Base-by-base conservation (phyloP, 192 early-diverging fungal species). In the Umbelopsis sp. region DNA sequence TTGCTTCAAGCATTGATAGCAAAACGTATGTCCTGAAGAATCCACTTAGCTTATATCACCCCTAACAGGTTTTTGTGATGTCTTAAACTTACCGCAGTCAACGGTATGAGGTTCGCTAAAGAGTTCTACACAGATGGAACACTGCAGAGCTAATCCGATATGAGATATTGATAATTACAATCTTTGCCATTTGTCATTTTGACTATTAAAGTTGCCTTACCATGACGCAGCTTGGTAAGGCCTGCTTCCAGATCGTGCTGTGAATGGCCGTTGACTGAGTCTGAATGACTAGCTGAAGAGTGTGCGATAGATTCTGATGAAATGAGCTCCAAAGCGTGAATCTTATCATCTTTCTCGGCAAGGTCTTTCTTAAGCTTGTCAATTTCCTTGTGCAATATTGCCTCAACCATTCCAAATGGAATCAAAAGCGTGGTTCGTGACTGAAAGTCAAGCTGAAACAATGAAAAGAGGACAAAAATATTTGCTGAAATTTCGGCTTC, bases 41-140 rank as follows among this genome's bases (percentile, higher is more conserved):
- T 33, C n/a, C 5, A 30, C 1, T 64, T 44, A 52, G 22, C 22
- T 23, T 25, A 25, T 52, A 13, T 52, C 27, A n/a, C 12, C 21
- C 3, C 10, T 23, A 8, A 5, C 15, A 33, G 18, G 0, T 33
- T 35, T 35, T 1, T 13, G 7, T 12, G 0, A 7, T 12, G 0
- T 25, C 3, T 6, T 6, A 0, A 4, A 52, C 61, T 6, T 67
- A 67, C 66, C 66, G 47, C 66, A 67, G 47, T 67, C 66, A 18
- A 67, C 46, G 9, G 45, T 67, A 13, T 67, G 66, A 49, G 66
- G 66, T 13, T 67, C 47, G 16, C 20, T 30, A 25, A 67, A 67
- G 15, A 67, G 47, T 22, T 67, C 66, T 10, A 46, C 30, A 23
- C 66, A 67, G 15, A 67, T 67, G 47, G 66, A 30, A 30, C 55